Evolutionary conservation across 2,329 filamentous ascomycete genomes (phyloP).

Genomic region (Trichoderma semiorbis): DNA sequence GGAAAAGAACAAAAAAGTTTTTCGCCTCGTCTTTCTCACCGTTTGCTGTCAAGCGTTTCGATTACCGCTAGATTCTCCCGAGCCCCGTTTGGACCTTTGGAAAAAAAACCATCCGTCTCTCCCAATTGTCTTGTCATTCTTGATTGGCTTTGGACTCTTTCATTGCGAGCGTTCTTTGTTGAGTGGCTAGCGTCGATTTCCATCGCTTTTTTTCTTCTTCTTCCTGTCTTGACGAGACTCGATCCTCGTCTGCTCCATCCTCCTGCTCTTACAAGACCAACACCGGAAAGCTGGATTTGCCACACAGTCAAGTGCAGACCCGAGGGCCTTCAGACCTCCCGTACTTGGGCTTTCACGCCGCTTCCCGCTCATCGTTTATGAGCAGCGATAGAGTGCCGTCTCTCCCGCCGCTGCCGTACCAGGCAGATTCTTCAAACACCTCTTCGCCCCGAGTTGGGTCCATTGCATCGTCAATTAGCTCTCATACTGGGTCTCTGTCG

Average conservation of each 20-base stretch:
- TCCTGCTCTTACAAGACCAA: conserved; percentile 30
- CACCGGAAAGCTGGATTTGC: conserved; percentile 92
- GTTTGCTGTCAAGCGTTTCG: conserved; percentile 13
- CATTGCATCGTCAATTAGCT: conserved; percentile 58
- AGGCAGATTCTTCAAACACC: conserved; percentile 67
- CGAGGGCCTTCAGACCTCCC: conserved; percentile 28
- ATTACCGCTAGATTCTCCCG: neutral
- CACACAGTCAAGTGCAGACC: conserved; percentile 47
- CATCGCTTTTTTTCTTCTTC: neutral
- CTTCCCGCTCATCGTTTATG: conserved; percentile 62
- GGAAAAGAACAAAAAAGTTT: conserved; percentile 16
- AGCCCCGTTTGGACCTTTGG: neutral
- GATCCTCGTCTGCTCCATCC: conserved; percentile 1
- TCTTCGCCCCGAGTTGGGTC: conserved; percentile 75
- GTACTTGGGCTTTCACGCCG: conserved; percentile 62
- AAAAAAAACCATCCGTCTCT: neutral
- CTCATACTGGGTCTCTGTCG: conserved; percentile 51
- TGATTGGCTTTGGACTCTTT: conserved; percentile 3
- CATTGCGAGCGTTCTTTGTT: conserved; percentile 13
- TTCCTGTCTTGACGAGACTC: neutral
- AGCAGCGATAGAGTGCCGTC: conserved; percentile 67
- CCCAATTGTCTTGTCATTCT: conserved; percentile 10
- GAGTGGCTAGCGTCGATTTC: conserved; percentile 11
- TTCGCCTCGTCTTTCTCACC: conserved; percentile 8
- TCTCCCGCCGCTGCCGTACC: conserved; percentile 65